These are phyloP conservation scores for Cephalotrichum gorgonifer DNA, from an alignment of 2,329 filamentous ascomycete species.

Conservation along the genomic window DNA sequence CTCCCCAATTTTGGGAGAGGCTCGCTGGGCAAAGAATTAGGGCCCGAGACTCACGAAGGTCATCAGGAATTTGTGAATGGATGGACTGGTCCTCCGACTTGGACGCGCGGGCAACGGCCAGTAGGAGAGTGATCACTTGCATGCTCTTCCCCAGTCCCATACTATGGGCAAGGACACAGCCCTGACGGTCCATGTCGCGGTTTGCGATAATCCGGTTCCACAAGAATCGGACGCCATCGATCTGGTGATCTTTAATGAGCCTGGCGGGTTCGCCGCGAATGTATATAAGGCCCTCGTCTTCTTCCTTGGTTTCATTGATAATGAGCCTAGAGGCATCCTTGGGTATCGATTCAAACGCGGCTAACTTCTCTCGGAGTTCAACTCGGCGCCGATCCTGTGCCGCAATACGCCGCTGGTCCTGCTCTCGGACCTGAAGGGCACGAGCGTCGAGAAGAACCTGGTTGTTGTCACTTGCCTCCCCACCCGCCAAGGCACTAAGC, in stretches of 20 bases:
- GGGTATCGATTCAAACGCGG: constrained; percentile 27
- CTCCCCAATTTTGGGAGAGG: constrained; percentile 72
- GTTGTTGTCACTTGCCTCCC: not conserved
- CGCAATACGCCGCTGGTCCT: constrained; percentile 39
- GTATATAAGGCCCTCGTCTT: constrained; percentile 50
- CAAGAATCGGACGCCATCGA: constrained; percentile 74
- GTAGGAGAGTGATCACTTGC: constrained; percentile 78
- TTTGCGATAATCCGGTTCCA: constrained; percentile 72
- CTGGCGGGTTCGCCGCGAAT: constrained; percentile 53
- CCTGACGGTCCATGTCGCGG: constrained; percentile 43
- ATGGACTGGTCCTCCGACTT: constrained; percentile 46
- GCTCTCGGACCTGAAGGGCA: constrained; percentile 27
- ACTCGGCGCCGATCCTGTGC: constrained; percentile 42
- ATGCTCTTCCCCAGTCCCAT: constrained; percentile 93
- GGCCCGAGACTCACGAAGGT: constrained; percentile 51
- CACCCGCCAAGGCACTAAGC: not conserved
- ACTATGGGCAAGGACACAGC: constrained; percentile 75
- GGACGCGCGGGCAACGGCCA: constrained; percentile 59
- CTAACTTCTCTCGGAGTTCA: constrained; percentile 35
- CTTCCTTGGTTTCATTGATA: constrained; percentile 56
- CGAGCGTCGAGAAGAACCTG: not conserved
- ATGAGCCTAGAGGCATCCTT: constrained; percentile 42
- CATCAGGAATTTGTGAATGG: constrained; percentile 54
- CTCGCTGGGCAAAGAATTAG: constrained; percentile 67
- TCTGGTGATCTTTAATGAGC: constrained; percentile 68